These are phyloP conservation scores for Exidia glandulosa DNA, from an alignment of 768 basidiomycete species.

Conservation along the genomic window DNA sequence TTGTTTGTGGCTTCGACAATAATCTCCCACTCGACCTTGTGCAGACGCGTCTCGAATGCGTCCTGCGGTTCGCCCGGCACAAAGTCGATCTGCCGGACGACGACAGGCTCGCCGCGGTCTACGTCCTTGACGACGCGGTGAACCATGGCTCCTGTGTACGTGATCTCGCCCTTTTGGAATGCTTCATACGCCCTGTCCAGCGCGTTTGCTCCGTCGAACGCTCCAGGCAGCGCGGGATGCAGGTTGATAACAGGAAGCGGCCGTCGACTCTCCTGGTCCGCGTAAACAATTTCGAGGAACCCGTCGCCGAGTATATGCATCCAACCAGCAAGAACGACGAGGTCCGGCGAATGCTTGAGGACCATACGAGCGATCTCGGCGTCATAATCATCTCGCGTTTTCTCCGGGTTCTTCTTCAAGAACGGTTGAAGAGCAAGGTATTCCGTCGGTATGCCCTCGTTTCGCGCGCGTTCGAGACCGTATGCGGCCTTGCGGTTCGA, in stretches of 20 bases:
- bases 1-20: slow-evolving; percentile 78
- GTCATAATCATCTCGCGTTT: slow-evolving; percentile 79
- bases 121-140: slow-evolving; percentile 90
- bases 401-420: slow-evolving; percentile 54
- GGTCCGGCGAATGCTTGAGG: slow-evolving; percentile 53
- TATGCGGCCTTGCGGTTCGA: slow-evolving; percentile 89
- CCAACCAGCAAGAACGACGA: slow-evolving; percentile 95
- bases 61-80: slow-evolving; percentile 59
- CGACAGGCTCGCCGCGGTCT: slow-evolving; percentile 79
- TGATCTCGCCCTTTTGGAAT: slow-evolving; percentile 71
- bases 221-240: slow-evolving; percentile 89
- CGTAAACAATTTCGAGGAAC: slow-evolving; percentile 56
- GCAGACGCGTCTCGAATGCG: slow-evolving; percentile 65
- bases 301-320: slow-evolving; percentile 89
- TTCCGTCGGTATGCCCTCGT: slow-evolving; percentile 63
- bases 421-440: slow-evolving; percentile 81
- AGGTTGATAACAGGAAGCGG: slow-evolving; percentile 86
- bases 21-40: slow-evolving; percentile 76
- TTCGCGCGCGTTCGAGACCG: slow-evolving; percentile 71
- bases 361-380: slow-evolving; percentile 64
- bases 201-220: slow-evolving; percentile 93
- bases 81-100: slow-evolving; percentile 71
- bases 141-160: slow-evolving; percentile 78
- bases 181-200: slow-evolving; percentile 85
- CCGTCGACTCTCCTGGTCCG: slow-evolving; percentile 4